Evolutionary conservation across 2,329 filamentous ascomycete genomes (phyloP), one percentile per base, ranked within the genome.

Genomic region (Beauveria varroae): DNA sequence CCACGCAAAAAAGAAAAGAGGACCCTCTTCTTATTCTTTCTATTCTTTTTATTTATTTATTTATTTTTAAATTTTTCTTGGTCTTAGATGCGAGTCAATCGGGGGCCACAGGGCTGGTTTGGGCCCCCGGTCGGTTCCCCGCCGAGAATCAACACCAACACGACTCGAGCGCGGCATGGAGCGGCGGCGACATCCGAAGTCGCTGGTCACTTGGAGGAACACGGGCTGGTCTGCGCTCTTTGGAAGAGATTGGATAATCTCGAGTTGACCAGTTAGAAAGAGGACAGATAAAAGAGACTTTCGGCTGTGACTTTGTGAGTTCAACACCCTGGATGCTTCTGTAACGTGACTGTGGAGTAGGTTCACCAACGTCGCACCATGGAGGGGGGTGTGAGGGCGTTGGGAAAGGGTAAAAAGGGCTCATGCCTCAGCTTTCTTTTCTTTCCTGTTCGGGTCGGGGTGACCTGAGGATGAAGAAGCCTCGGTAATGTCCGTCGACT

Each of bases 321-420:
- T 40, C 5, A 5, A 18, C 30, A 49, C 56, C 44, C 24, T 43
- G 22, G 30, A 5, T 16, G 3, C 46, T 51, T 57, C 46, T 58
- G 44, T 50, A 58, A 58, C 56, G 24, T 43, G 56, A 34, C 46
- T 58, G 46, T 58, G 56, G 56, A 26, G 30, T 50, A 16, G 56
- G 46, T 20, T 58, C 56, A 58, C 44, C 56, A 58, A 34, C 46
- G 56, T 58, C 56, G 56, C 56, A 58, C 56, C 56, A 58, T 58
- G 3, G 10, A 5, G 7, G 20, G 18, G 12, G 54, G 30, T 18
- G 41, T 37, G 34, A 18, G 41, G 10, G 30, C 30, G 30, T 34
- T 12, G 30, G 28, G 10, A 12, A 12, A 12, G 30, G 30, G 10
- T 12, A 34, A 34, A 30, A 34, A 34, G 10, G 30, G 10, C n/a